Conservation (phyloP, 148 eudicot species). For the Diospyros kaki region DNA sequence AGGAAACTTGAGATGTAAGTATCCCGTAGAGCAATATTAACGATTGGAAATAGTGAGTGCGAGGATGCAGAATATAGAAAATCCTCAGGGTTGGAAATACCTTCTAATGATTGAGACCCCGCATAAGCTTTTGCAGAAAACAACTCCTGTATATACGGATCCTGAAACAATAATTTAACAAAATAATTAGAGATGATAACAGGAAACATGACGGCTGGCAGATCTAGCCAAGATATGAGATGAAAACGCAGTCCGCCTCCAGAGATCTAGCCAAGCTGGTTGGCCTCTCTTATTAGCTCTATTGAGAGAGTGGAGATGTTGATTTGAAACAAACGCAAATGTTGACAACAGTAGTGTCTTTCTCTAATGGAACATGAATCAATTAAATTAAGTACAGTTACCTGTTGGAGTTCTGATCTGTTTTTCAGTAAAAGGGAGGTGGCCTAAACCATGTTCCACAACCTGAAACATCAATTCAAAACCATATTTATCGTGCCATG, state of each 20-base stretch:
- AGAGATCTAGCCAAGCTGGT: background rate
- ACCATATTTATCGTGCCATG: conserved; percentile 1
- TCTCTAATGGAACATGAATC: background rate
- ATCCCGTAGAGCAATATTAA: background rate
- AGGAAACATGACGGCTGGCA: background rate
- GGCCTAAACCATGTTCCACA: conserved; percentile 77
- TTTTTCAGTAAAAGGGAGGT: conserved; percentile 71
- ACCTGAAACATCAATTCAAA: conserved; percentile 34
- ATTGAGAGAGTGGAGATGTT: background rate
- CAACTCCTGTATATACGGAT: conserved; percentile 55
- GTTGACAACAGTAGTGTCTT: background rate
- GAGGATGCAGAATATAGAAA: too few relatives aligned
- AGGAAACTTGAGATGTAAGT: conserved; percentile 10
- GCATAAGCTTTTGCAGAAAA: conserved; percentile 55
- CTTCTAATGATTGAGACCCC: conserved; percentile 64
- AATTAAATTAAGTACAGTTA: conserved; percentile 14
- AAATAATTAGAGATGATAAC: background rate
- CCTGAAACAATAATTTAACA: conserved; percentile 24
- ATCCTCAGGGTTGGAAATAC: conserved; percentile 18
- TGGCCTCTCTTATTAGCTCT: background rate
- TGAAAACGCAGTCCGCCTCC: background rate
- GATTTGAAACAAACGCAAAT: too few relatives aligned
- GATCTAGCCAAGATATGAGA: background rate
- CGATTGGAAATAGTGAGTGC: too few relatives aligned
- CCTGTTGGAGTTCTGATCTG: conserved; percentile 73